Conservation (phyloP, 148 eudicot species). For the Heliamphora exappendiculata region DNA sequence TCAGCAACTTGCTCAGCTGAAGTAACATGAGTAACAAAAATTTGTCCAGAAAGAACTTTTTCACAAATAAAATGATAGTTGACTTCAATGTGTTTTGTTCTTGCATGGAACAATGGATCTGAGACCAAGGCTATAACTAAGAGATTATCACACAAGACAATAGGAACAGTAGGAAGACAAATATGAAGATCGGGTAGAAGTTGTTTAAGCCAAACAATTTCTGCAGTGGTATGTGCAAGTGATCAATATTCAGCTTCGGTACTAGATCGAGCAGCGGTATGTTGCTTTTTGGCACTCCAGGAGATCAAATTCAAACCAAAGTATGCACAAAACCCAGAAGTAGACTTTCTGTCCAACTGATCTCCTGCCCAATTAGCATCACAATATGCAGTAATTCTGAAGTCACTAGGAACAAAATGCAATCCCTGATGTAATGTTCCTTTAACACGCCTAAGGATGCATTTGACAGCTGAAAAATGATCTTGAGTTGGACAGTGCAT, state of each 20-base stretch:
- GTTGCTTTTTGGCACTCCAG: neutral
- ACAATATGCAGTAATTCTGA: neutral
- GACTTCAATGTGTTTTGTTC: neutral
- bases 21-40: neutral
- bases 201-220: neutral
- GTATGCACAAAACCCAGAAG: neutral
- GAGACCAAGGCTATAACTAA: neutral
- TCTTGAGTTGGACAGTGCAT: neutral
- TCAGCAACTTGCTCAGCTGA: neutral
- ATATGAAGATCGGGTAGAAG: neutral
- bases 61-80: neutral
- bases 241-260: neutral
- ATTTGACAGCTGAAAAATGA: neutral
- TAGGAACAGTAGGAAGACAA: neutral
- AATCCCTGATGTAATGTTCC: neutral
- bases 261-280: neutral
- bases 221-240: neutral
- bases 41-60: neutral
- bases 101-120: neutral
- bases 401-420: neutral
- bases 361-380: neutral
- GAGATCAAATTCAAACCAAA: neutral
- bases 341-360: neutral
- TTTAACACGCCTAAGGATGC: neutral
- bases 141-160: neutral